phyloP scores from a whole-genome alignment of 2,329 filamentous ascomycete genomes.

The Talaromyces pinophilus region DNA sequence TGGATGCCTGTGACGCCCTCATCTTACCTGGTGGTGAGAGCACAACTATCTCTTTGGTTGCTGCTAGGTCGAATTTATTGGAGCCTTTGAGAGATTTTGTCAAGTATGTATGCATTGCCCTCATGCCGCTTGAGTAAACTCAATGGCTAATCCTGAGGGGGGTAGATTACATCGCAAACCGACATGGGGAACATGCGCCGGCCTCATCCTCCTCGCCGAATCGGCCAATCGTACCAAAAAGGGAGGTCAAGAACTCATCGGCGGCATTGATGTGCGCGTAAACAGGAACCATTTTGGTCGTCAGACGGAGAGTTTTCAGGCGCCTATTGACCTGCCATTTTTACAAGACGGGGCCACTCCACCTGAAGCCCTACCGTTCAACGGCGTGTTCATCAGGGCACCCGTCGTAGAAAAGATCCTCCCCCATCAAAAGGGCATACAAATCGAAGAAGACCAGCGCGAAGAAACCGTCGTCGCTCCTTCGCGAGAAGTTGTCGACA shows the following conservation, averaged over 20 bases:
- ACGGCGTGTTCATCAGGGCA: slow-evolving; percentile 88
- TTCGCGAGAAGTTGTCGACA: slow-evolving; percentile 50
- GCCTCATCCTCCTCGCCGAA: slow-evolving; percentile 86
- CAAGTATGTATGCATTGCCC: slow-evolving; percentile 67
- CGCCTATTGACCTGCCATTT: slow-evolving; percentile 71
- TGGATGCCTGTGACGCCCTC: slow-evolving; percentile 74
- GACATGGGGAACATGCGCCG: slow-evolving; percentile 95
- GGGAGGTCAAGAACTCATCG: slow-evolving; percentile 89
- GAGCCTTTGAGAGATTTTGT: slow-evolving; percentile 87
- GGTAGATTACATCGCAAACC: slow-evolving; percentile 71
- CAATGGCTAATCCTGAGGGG: slow-evolving; percentile 7
- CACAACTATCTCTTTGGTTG: slow-evolving; percentile 88
- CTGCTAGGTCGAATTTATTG: slow-evolving; percentile 74
- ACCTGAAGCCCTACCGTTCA: slow-evolving; percentile 57
- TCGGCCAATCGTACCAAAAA: slow-evolving; percentile 85
- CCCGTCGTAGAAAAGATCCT: slow-evolving; percentile 87
- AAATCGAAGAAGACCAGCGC: slow-evolving; percentile 50
- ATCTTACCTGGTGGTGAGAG: slow-evolving; percentile 94
- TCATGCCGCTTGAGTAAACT: not conserved
- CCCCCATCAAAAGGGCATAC: slow-evolving; percentile 52
- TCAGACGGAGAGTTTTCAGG: slow-evolving; percentile 88
- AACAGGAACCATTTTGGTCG: slow-evolving; percentile 94
- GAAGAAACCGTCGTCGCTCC: slow-evolving; percentile 61
- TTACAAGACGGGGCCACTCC: slow-evolving; percentile 46
- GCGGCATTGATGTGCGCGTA: slow-evolving; percentile 85